phyloP scores from a whole-genome alignment of 2,329 filamentous ascomycete species.

The Monilinia vaccinii-corymbosi region DNA sequence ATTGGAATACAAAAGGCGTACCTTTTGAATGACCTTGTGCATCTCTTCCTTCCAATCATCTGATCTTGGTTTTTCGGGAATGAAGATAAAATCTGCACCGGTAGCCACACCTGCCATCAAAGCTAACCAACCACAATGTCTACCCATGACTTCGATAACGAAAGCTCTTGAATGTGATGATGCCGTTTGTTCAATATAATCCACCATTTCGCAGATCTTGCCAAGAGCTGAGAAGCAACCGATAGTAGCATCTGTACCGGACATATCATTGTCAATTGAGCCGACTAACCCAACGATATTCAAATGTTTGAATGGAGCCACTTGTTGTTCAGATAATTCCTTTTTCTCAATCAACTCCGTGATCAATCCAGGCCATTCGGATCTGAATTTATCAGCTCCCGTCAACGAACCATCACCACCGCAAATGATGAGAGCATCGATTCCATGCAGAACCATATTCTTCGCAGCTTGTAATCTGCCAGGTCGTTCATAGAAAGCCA shows the following conservation, averaged over 20 bases:
- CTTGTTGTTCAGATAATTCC: slow-evolving; percentile 61
- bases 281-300: slow-evolving; percentile 96
- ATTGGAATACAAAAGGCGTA: slow-evolving; percentile 29
- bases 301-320: slow-evolving; percentile 70
- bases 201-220: slow-evolving; percentile 90
- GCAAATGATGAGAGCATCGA: slow-evolving; percentile 93
- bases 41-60: slow-evolving; percentile 87
- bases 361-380: slow-evolving; percentile 83
- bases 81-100: slow-evolving; percentile 93
- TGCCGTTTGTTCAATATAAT: slow-evolving; percentile 93
- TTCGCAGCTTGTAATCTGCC: slow-evolving; percentile 81
- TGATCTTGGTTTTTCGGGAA: slow-evolving; percentile 83
- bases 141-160: slow-evolving; percentile 96
- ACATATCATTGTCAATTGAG: slow-evolving; percentile 97
- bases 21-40: slow-evolving; percentile 66
- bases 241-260: slow-evolving; percentile 93
- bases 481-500: slow-evolving; percentile 80
- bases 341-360: slow-evolving; percentile 71
- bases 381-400: slow-evolving; percentile 85
- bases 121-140: slow-evolving; percentile 95
- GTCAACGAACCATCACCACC: slow-evolving; percentile 95
- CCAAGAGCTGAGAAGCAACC: slow-evolving; percentile 90
- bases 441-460: slow-evolving; percentile 88
- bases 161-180: slow-evolving; percentile 92
- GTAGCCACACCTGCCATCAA: slow-evolving; percentile 93